Conservation (phyloP, 768 basidiomycete genomes). For the Leccinellum rugosiceps region DNA sequence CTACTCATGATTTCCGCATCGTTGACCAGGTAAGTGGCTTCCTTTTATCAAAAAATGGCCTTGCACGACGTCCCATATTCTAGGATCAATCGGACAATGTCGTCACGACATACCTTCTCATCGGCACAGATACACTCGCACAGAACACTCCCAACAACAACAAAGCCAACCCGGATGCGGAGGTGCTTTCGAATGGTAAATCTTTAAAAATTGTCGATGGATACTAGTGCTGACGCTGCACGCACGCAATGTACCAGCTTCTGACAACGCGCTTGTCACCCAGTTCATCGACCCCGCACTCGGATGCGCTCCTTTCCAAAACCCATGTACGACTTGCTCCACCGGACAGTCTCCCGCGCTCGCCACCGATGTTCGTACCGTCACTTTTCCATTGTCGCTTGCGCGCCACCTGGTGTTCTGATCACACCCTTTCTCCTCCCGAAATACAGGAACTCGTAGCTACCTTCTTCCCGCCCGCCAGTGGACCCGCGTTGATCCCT, state of each 20-base stretch:
- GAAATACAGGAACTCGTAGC: conserved; percentile 22
- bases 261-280: conserved; percentile 26
- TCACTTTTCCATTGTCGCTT: background rate
- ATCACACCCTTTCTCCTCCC: background rate
- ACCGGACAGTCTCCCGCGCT: conserved; percentile 17
- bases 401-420: background rate
- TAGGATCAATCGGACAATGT: conserved; percentile 31
- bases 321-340: conserved; percentile 26
- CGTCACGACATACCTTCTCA: conserved; percentile 26
- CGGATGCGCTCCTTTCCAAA: conserved; percentile 24
- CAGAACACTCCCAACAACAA: conserved; percentile 26
- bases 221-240: background rate
- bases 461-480: conserved; percentile 21
- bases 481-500: conserved; percentile 24
- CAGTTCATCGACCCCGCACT: conserved; percentile 25
- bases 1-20: conserved; percentile 26
- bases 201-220: background rate
- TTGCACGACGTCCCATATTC: background rate
- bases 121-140: conserved; percentile 20
- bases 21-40: conserved; percentile 20
- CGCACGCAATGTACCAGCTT: conserved; percentile 12
- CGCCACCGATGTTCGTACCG: conserved; percentile 18
- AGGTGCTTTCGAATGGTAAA: conserved; percentile 25
- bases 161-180: conserved; percentile 23
- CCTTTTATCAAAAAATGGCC: background rate